A percentile compares a stretch with the other conserved stretches of the same genome.
Evolutionary conservation across 129 eudicot species (phyloP).

Genomic region (Apium graveolens): DNA sequence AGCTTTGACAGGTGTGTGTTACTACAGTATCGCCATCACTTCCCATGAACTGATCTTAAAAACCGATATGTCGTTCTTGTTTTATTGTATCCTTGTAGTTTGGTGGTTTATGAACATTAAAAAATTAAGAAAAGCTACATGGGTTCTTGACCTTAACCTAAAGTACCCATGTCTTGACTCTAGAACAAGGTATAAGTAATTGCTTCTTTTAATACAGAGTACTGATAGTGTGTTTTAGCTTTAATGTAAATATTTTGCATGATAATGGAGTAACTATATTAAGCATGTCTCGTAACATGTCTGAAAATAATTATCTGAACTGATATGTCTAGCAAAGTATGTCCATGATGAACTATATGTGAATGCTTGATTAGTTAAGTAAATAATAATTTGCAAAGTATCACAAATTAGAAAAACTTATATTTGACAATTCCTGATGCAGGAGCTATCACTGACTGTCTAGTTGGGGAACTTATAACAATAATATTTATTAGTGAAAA

Average conservation of each 20-base stretch:
- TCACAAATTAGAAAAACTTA: not conserved
- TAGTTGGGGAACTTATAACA: conserved; percentile 67
- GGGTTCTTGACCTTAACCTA: not conserved
- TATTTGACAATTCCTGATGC: conserved; percentile 14
- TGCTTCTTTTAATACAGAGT: not conserved
- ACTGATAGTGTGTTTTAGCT: not conserved
- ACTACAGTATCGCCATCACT: not conserved
- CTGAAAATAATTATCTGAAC: not conserved
- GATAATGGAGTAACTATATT: not conserved
- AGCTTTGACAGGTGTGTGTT: conserved; percentile 64
- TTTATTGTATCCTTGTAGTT: not conserved
- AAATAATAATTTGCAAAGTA: not conserved
- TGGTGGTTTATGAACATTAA: not conserved
- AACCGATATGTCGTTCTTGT: not conserved
- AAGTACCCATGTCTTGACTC: not conserved
- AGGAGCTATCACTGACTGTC: conserved; percentile 53
- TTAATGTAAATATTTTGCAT: no score
- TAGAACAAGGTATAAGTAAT: not conserved
- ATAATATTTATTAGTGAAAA: not conserved
- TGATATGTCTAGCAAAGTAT: not conserved
- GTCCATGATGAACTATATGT: not conserved
- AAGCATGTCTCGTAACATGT: not conserved
- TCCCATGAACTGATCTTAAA: no score
- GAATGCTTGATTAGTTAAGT: not conserved
- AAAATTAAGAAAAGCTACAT: not conserved